Percentiles rank a stretch among this genome's conserved stretches.
phyloP scores from a whole-genome alignment of 2,329 filamentous ascomycete species.

The Camptophora hylomeconis region DNA sequence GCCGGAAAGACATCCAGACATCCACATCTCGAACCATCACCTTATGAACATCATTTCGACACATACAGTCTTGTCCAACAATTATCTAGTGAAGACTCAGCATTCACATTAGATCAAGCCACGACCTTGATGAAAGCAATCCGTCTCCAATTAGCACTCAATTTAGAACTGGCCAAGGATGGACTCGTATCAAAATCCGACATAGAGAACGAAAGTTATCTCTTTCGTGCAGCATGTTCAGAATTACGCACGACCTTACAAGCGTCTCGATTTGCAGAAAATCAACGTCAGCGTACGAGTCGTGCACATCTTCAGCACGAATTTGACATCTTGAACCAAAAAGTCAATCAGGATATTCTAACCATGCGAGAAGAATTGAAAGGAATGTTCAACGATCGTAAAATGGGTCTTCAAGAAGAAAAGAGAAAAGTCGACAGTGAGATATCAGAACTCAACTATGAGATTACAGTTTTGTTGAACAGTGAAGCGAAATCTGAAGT shows the following conservation, averaged over 20 bases:
- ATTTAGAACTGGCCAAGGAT: constrained; percentile 67
- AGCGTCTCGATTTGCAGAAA: constrained; percentile 60
- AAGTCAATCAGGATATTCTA: constrained; percentile 67
- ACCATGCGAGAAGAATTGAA: constrained; percentile 82
- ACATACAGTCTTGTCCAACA: constrained; percentile 79
- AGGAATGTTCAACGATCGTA: constrained; percentile 90
- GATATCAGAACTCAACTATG: constrained; percentile 92
- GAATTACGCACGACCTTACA: constrained; percentile 80
- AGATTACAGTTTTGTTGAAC: constrained; percentile 81
- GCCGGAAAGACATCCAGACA: constrained; percentile 12
- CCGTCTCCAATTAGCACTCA: constrained; percentile 59
- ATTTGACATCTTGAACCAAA: constrained; percentile 80
- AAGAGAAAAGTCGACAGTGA: constrained; percentile 73
- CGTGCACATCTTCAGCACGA: constrained; percentile 82
- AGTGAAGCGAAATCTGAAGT: constrained; percentile 87
- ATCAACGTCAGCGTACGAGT: constrained; percentile 72
- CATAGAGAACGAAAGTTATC: constrained; percentile 86
- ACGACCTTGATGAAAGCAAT: constrained; percentile 88
- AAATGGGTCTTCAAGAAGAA: constrained; percentile 81
- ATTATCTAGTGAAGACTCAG: constrained; percentile 46
- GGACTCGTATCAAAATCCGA: constrained; percentile 80
- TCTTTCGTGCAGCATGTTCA: constrained; percentile 86
- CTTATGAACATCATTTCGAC: constrained; percentile 93
- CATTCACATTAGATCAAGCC: constrained; percentile 62
- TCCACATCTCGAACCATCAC: constrained; percentile 48